Evolutionary conservation across 306 rosid genomes (phyloP).

Genomic region (Trifolium repens): DNA sequence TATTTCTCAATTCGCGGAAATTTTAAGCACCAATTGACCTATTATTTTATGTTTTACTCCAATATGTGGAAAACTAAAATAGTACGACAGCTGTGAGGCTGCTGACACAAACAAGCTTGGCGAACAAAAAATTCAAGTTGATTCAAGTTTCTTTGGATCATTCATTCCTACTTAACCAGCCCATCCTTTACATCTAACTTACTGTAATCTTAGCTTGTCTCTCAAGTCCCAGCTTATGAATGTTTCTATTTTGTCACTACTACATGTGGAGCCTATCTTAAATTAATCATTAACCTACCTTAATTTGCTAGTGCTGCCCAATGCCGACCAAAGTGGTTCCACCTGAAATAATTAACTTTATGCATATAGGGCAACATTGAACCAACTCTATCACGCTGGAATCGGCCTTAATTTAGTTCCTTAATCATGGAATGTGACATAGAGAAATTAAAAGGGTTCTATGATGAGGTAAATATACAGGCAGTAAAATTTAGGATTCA

Average conservation of each 20-base stretch:
- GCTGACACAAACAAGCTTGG: background rate
- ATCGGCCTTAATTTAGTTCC: no score
- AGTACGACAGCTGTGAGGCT: background rate
- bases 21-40: no score
- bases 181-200: background rate
- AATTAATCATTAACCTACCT: slow-evolving; percentile 36
- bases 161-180: background rate
- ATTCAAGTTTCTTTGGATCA: background rate
- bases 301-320: slow-evolving; percentile 36
- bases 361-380: no score
- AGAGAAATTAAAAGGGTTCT: no score
- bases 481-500: no score
- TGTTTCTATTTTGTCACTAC: slow-evolving; percentile 33
- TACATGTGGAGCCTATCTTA: slow-evolving; percentile 18
- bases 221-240: slow-evolving; percentile 13
- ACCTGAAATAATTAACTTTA: slow-evolving; percentile 18
- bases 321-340: slow-evolving; percentile 39
- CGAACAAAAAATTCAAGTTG: background rate
- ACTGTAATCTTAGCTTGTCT: slow-evolving; percentile 7
- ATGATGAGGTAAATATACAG: no score
- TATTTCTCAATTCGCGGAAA: no score
- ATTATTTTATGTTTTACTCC: no score
- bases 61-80: no score
- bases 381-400: no score
- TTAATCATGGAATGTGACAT: no score